A percentile compares a stretch with the other conserved stretches of the same genome.
Conservation (phyloP, 352 stramenopile species). For the Globisporangium okanoganense region DNA sequence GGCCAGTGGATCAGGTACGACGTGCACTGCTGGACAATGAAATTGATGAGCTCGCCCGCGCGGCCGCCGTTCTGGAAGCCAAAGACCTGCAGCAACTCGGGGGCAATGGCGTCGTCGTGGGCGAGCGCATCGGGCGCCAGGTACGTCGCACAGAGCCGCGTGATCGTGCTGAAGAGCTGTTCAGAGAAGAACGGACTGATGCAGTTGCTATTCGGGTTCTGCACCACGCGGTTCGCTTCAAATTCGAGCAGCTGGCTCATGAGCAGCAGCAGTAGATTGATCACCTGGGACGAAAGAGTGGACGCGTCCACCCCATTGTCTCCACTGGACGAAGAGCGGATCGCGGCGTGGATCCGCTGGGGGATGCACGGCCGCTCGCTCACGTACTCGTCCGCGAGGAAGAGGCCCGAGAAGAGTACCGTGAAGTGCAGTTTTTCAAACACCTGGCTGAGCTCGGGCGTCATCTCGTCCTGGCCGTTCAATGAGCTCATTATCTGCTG, state of each 20-base stretch:
- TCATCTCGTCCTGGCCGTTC: conserved; percentile 51
- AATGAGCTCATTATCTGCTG: conserved; percentile 41
- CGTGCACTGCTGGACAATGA: conserved; percentile 63
- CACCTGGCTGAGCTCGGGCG: conserved; percentile 50
- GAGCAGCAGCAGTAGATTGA: conserved; percentile 63
- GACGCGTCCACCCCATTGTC: conserved; percentile 3
- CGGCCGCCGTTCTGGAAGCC: conserved; percentile 48
- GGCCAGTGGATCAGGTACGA: conserved; percentile 80
- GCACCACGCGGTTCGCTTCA: conserved; percentile 51
- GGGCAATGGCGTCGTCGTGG: conserved; percentile 33
- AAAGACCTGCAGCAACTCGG: conserved; percentile 61
- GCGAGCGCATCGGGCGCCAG: conserved; percentile 46
- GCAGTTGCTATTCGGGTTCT: conserved; percentile 45
- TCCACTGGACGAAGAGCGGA: conserved; percentile 16
- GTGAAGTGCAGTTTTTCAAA: conserved; percentile 82
- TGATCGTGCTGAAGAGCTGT: conserved; percentile 66
- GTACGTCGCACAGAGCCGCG: conserved; percentile 74
- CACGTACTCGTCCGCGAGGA: conserved; percentile 76
- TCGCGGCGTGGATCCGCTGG: conserved; percentile 39
- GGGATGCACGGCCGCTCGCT: conserved; percentile 75
- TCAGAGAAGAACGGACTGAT: conserved; percentile 83
- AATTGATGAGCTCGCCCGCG: conserved; percentile 56
- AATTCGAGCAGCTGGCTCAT: conserved; percentile 73
- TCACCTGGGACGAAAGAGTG: conserved; percentile 26
- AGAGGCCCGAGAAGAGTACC: conserved; percentile 68